Percentiles rank a stretch among this genome's conserved stretches.
These are phyloP conservation scores for Geosmithia morbida DNA, from an alignment of 2,329 filamentous ascomycete genomes.

Conservation along the genomic window DNA sequence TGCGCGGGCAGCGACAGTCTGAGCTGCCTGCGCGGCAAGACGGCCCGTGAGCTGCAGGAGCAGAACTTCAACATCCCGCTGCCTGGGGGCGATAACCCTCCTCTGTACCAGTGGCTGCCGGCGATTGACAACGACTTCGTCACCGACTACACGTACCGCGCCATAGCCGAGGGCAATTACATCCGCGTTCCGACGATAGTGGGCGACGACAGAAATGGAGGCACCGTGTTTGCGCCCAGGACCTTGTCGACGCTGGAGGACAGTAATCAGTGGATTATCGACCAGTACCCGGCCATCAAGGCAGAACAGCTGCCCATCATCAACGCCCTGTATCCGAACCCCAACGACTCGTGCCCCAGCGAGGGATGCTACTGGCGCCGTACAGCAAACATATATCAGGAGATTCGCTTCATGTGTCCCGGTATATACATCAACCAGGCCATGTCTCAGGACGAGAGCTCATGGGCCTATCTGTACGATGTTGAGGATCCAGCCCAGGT, in stretches of 20 bases:
- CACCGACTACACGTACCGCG: constrained; percentile 30
- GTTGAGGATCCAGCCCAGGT: constrained; percentile 32
- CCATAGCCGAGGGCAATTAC: constrained; percentile 33
- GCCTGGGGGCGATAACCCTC: constrained; percentile 13
- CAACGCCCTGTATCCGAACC: constrained; percentile 19
- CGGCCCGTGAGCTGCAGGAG: constrained; percentile 23
- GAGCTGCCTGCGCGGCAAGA: constrained; percentile 28
- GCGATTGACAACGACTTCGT: constrained; percentile 39
- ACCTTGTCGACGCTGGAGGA: constrained; percentile 15
- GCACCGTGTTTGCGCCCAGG: constrained; percentile 18
- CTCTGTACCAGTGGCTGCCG: constrained; percentile 38
- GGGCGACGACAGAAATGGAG: constrained; percentile 22
- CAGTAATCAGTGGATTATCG: constrained; percentile 17
- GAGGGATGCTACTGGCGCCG: constrained; percentile 22
- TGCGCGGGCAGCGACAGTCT: constrained; percentile 24
- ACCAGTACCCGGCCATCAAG: constrained; percentile 17
- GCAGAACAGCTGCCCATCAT: constrained; percentile 15
- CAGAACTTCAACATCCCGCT: constrained; percentile 23
- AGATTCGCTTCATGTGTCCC: constrained; percentile 20
- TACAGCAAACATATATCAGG: constrained; percentile 17
- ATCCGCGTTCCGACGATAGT: constrained; percentile 37
- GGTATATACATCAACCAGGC: constrained; percentile 14
- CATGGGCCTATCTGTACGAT: constrained; percentile 58
- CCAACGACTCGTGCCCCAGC: constrained; percentile 15
- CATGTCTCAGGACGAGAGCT: constrained; percentile 12